These are phyloP conservation scores for Pythium chondricola DNA, from an alignment of 352 stramenopile genomes.

Conservation along the genomic window DNA sequence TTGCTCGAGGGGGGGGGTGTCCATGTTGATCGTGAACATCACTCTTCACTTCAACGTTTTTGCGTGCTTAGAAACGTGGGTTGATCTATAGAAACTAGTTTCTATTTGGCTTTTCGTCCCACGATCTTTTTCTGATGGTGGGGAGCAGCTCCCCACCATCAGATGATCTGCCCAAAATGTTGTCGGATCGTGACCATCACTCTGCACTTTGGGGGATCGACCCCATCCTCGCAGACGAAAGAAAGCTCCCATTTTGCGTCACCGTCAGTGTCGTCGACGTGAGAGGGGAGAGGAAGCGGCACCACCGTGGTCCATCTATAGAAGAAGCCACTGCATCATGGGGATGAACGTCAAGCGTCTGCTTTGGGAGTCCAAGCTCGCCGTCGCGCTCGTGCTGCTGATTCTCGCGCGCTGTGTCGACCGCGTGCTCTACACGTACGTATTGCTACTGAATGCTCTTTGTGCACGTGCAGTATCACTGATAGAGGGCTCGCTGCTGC, in stretches of 20 bases:
- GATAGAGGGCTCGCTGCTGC: slow-evolving; percentile 2
- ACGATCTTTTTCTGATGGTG: slow-evolving; percentile 8
- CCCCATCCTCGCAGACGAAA: too few relatives aligned
- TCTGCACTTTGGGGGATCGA: too few relatives aligned
- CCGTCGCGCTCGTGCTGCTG: slow-evolving; percentile 64
- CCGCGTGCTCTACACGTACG: slow-evolving; percentile 82
- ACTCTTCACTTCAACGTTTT: too few relatives aligned
- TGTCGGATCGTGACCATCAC: slow-evolving; percentile 10
- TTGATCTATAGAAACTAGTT: too few relatives aligned
- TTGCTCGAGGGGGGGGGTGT: too few relatives aligned
- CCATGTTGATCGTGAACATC: too few relatives aligned
- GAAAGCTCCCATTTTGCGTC: too few relatives aligned
- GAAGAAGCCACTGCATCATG: background rate
- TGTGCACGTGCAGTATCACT: background rate
- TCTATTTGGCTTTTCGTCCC: slow-evolving; percentile 2
- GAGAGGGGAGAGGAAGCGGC: too few relatives aligned
- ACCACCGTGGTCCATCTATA: too few relatives aligned
- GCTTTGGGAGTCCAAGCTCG: slow-evolving; percentile 82
- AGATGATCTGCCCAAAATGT: background rate
- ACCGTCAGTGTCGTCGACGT: too few relatives aligned
- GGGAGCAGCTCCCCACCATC: background rate
- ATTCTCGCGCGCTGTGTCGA: slow-evolving; percentile 78
- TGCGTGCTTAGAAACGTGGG: too few relatives aligned
- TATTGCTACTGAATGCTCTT: slow-evolving; percentile 4
- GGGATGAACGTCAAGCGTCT: slow-evolving; percentile 53